phyloP scores from a whole-genome alignment of 78 protist species.

The Dictyostelium discoideum region DNA sequence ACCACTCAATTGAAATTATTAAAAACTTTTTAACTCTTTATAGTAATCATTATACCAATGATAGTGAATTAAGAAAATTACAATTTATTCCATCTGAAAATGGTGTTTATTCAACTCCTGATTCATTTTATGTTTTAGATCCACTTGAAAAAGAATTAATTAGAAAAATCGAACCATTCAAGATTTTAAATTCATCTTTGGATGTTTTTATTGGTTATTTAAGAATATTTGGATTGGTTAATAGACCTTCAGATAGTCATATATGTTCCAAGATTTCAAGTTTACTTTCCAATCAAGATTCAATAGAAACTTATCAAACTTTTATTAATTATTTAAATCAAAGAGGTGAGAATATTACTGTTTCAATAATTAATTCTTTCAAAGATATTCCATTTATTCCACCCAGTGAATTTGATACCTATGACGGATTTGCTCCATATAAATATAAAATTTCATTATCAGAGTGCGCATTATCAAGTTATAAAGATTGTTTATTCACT shows the following conservation, averaged over 20 bases:
- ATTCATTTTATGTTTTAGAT: neutral
- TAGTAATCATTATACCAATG: neutral
- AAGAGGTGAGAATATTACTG: neutral
- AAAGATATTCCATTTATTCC: neutral
- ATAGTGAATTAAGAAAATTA: neutral
- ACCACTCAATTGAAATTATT: neutral
- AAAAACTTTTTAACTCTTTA: neutral
- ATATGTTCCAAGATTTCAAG: neutral
- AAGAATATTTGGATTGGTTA: neutral
- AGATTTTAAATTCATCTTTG: neutral
- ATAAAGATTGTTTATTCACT: neutral
- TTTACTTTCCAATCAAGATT: neutral
- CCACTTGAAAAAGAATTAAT: neutral
- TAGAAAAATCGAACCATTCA: neutral
- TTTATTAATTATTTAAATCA: neutral
- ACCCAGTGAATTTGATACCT: neutral
- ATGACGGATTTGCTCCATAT: neutral
- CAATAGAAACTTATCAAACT: neutral
- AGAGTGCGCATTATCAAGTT: neutral
- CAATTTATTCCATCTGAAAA: neutral
- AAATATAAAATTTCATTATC: neutral
- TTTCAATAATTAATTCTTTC: neutral
- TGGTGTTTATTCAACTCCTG: neutral
- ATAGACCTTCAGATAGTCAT: neutral
- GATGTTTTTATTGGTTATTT: neutral